A percentile compares a stretch with the other conserved stretches of the same genome.
Evolutionary conservation across 192 early-diverging fungal genomes (phyloP).

Genomic region (Coemansia sp.): DNA sequence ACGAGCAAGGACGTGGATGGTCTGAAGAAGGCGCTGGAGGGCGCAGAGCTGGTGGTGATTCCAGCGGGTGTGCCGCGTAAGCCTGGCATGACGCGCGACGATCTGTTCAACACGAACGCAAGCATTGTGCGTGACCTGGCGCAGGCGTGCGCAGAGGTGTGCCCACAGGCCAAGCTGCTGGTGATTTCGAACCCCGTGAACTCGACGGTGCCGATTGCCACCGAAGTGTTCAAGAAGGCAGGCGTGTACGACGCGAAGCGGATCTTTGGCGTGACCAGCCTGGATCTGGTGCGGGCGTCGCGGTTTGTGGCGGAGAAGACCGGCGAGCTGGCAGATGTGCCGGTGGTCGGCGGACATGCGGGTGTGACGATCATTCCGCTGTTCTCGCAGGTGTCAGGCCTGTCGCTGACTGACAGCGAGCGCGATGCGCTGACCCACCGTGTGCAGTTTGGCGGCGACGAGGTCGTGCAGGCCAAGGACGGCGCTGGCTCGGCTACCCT

Average conservation of each 20-base stretch:
- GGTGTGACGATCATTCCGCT: conserved; percentile 97
- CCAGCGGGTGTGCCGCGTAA: conserved; percentile 98
- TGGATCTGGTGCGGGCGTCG: conserved; percentile 96
- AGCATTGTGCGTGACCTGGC: conserved; percentile 83
- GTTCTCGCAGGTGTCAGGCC: conserved; percentile 73
- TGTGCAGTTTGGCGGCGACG: conserved; percentile 99
- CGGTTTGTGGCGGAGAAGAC: conserved; percentile 88
- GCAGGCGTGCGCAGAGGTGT: conserved; percentile 70
- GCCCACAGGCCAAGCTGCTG: conserved; percentile 83
- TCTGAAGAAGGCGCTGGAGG: conserved; percentile 73
- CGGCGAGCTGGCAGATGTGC: conserved; percentile 70
- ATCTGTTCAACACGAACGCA: conserved; percentile 98
- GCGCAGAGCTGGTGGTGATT: conserved; percentile 85
- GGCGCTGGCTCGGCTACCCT: conserved; percentile 88
- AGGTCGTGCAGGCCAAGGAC: conserved; percentile 99
- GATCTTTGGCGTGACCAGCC: conserved; percentile 95
- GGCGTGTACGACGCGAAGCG: conserved; percentile 81
- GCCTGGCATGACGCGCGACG: conserved; percentile 99
- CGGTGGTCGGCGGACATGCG: conserved; percentile 94
- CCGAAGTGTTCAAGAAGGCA: conserved; percentile 85
- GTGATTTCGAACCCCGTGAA: conserved; percentile 97
- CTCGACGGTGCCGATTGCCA: conserved; percentile 93
- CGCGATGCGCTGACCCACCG: conserved; percentile 89
- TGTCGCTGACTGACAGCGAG: conserved; percentile 80
- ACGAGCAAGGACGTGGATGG: conserved; percentile 67